Evolutionary conservation across 805 yeast species (phyloP), one percentile per base, ranked within the genome.

Genomic region (Crinitomyces ghanaensis): DNA sequence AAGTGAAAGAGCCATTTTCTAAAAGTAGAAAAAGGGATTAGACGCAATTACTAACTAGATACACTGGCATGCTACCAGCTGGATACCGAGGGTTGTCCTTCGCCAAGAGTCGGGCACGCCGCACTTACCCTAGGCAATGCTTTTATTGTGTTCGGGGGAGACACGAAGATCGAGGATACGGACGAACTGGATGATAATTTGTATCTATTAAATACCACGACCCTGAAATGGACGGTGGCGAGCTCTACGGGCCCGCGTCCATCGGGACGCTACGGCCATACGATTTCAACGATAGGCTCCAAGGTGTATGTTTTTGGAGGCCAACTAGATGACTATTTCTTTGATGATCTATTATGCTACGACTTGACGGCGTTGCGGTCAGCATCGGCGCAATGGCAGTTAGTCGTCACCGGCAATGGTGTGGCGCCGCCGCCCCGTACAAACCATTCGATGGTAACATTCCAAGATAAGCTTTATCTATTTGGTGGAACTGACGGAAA

Each of bases 71-170:
- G 67, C 33, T 78, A 63, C 47, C 66, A 77, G 31, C 82, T 79
- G 39, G 81, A 80, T 39, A 71, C 73, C 32, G 83, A 77, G 40
- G 75, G 80, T 32, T 72, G 83, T 12, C 95, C 96, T 2, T 88
- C 95, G 13, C 95, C 97, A 21, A 74, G 98, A 48, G 95, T 88
- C 5, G 97, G 97, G 3, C 99, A 91, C 57, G 83, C 95, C 4
- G 70, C 93, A 2, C 80, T 86, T 6, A 65, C 88, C 21, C 77
- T 93, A 40, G 98, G 97, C 9, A 88, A 86, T 51, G 97, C 97
- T 1, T 91, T 78, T 49, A 85, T 91, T 28, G 73, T 91, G 9
- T 88, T 83, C 57, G 98, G 97, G 22, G 99, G 99, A 49, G 98
- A 91, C 53, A 91, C 97, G 1, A 70, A 70, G 44, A 79, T 75